These are phyloP conservation scores for Exophiala calicioides DNA, from an alignment of 2,329 filamentous ascomycete species.

Conservation along the genomic window DNA sequence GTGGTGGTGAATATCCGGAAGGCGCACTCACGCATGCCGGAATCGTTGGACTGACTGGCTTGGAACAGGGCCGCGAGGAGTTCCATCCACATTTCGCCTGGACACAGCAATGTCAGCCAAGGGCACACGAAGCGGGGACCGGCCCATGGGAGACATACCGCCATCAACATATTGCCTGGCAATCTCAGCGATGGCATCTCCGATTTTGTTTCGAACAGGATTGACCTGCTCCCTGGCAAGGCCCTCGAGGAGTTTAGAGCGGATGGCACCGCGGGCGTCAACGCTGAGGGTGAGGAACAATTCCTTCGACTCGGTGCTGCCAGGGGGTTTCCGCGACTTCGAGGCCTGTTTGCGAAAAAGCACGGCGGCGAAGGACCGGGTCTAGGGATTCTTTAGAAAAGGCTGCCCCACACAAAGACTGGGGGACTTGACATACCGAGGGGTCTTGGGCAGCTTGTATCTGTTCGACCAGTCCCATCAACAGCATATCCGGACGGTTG, in stretches of 20 bases:
- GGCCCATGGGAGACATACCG: conserved; percentile 59
- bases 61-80: conserved; percentile 83
- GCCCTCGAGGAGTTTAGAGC: conserved; percentile 77
- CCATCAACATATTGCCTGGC: conserved; percentile 93
- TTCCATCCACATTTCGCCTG: conserved; percentile 86
- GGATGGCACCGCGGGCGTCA: conserved; percentile 75
- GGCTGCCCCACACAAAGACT: neutral
- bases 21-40: conserved; percentile 84
- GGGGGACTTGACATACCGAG: conserved; percentile 56
- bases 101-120: conserved; percentile 25
- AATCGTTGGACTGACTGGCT: conserved; percentile 80
- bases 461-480: conserved; percentile 95
- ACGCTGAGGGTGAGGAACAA: conserved; percentile 78
- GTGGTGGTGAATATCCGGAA: conserved; percentile 96
- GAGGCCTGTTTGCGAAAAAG: conserved; percentile 92
- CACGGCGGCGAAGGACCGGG: conserved; percentile 86
- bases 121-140: no score
- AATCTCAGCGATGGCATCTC: conserved; percentile 94
- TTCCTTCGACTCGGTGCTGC: conserved; percentile 71
- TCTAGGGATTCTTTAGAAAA: conserved; percentile 53
- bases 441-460: conserved; percentile 74
- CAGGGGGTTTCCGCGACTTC: conserved; percentile 75
- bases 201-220: conserved; percentile 87
- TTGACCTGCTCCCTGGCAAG: conserved; percentile 72
- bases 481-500: conserved; percentile 76